Conservation (phyloP, 768 basidiomycete species). For the Panaeolus papilionaceus region DNA sequence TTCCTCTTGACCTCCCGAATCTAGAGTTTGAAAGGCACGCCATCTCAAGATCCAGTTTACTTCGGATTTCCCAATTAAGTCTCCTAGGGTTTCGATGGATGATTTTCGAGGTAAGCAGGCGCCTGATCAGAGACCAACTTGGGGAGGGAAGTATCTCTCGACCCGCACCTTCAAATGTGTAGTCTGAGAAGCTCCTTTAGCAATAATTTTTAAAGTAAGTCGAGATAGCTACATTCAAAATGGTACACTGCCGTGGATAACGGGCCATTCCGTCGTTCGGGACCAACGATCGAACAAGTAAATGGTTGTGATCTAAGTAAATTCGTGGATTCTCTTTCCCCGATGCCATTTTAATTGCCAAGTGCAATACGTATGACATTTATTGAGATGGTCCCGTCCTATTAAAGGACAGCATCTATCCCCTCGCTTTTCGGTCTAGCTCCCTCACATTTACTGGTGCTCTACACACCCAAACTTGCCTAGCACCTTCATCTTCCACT, state of each 20-base stretch:
- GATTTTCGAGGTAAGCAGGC: slow-evolving; percentile 44
- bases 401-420: slow-evolving; percentile 47
- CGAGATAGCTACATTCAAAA: slow-evolving; percentile 43
- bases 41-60: slow-evolving; percentile 46
- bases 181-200: slow-evolving; percentile 38
- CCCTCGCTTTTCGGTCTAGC: slow-evolving; percentile 33
- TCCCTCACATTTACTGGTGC: slow-evolving; percentile 29
- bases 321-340: slow-evolving; percentile 41
- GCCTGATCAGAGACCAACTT: slow-evolving; percentile 39
- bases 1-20: slow-evolving; percentile 38
- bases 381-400: slow-evolving; percentile 45
- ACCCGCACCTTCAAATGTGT: slow-evolving; percentile 37
- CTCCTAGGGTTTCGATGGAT: slow-evolving; percentile 38
- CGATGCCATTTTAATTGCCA: slow-evolving; percentile 43
- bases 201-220: slow-evolving; percentile 33
- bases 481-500: slow-evolving; percentile 28
- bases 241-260: slow-evolving; percentile 48
- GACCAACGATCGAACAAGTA: slow-evolving; percentile 42
- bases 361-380: slow-evolving; percentile 33
- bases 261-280: slow-evolving; percentile 50
- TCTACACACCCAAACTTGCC: slow-evolving; percentile 16
- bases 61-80: slow-evolving; percentile 42
- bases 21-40: slow-evolving; percentile 46
- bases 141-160: slow-evolving; percentile 33
- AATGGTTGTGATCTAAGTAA: slow-evolving; percentile 44